phyloP scores from a whole-genome alignment of 2,329 filamentous ascomycete genomes.

The Calonectria montana region DNA sequence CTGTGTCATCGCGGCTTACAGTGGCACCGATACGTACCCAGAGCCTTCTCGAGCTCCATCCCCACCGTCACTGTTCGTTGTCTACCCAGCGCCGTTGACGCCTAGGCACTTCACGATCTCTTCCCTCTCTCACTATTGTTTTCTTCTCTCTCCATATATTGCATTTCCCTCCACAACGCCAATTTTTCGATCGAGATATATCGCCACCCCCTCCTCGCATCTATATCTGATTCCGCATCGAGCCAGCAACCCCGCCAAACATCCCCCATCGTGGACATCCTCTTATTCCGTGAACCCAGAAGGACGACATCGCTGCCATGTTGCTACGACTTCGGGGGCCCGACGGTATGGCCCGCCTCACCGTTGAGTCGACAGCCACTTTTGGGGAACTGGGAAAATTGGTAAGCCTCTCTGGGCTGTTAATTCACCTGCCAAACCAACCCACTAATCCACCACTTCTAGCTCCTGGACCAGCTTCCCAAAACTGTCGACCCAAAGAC shows the following conservation, averaged over 20 bases:
- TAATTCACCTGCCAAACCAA: constrained; percentile 23
- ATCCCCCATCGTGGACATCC: neutral
- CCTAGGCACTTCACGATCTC: constrained; percentile 8
- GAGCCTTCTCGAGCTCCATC: constrained; percentile 22
- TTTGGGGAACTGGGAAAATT: constrained; percentile 72
- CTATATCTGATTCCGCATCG: neutral
- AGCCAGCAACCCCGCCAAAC: constrained; percentile 16
- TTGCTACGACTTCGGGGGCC: constrained; percentile 89
- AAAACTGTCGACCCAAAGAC: constrained; percentile 70
- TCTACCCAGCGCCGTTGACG: constrained; percentile 21
- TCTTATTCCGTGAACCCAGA: constrained; percentile 4
- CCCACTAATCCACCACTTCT: constrained; percentile 3
- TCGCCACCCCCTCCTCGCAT: neutral
- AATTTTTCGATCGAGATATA: neutral
- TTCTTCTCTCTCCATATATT: neutral
- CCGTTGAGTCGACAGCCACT: constrained; percentile 77
- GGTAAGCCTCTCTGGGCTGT: constrained; percentile 49
- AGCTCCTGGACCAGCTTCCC: constrained; percentile 71
- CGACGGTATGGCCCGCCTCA: constrained; percentile 92
- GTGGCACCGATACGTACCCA: constrained; percentile 13
- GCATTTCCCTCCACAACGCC: neutral
- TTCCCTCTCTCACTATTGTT: neutral
- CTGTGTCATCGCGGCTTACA: constrained; percentile 24
- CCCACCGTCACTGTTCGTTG: constrained; percentile 22
- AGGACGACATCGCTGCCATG: constrained; percentile 63